Conservation (phyloP, 306 rosid genomes). For the Begonia fuchsioides region DNA sequence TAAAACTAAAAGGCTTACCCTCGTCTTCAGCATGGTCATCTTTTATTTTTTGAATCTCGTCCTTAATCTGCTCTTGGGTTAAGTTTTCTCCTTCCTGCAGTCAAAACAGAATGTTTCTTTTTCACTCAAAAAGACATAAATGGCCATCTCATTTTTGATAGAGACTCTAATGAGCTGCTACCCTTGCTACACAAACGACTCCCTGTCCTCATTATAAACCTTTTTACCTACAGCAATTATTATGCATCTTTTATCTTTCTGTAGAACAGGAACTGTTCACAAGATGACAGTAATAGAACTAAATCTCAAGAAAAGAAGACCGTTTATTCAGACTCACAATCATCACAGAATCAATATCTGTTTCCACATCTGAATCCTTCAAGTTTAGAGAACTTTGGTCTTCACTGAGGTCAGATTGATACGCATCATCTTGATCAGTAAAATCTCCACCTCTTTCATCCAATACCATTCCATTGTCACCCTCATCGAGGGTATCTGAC, state of each 20-base stretch:
- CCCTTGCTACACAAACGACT: no score
- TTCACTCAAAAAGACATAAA: no score
- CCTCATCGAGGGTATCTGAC: constrained; percentile 25
- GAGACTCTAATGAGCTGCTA: no score
- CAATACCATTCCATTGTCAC: constrained; percentile 61
- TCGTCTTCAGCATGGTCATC: constrained; percentile 87
- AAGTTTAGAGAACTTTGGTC: constrained; percentile 47
- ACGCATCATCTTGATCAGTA: constrained; percentile 25
- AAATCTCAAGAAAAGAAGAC: background rate
- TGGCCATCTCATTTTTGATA: no score
- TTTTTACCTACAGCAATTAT: no score
- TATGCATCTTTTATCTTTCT: no score
- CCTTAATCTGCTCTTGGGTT: constrained; percentile 63
- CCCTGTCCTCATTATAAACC: no score
- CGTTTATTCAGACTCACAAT: constrained; percentile 42
- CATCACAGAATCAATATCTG: constrained; percentile 73
- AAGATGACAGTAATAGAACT: background rate
- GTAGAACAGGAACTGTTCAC: no score
- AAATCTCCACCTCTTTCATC: constrained; percentile 32
- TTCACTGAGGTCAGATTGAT: constrained; percentile 37
- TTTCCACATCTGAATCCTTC: constrained; percentile 66
- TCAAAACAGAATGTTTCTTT: background rate
- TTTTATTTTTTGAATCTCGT: constrained; percentile 74
- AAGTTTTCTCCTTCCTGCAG: constrained; percentile 68
- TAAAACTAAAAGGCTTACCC: constrained; percentile 26